Base-by-base conservation (phyloP, 1,139 yeast species). In the Sugiyamaella japonica region DNA sequence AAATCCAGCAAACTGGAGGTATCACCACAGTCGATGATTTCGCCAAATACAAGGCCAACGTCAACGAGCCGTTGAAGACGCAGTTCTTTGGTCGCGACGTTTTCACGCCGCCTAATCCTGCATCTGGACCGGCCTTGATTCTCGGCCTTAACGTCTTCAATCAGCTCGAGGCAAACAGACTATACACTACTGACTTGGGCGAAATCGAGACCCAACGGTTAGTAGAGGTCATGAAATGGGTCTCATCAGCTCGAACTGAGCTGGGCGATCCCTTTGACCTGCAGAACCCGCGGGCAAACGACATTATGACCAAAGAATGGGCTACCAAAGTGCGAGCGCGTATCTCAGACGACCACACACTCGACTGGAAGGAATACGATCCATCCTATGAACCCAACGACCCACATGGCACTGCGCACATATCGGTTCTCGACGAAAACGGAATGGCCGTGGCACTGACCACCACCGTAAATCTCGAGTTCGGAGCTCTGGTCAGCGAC, bases 161-260 rank as follows among this genome's bases (percentile, higher is more conserved):
- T 28, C 45, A 34, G 20, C 63, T 82, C 66, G 45, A 43, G n/a
- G 47, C 51, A 9, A 61, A 64, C 5, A 64, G 67, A 13, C 77
- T 76, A 7, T 72, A 73, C 4, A 56, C 52, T 29, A 43, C 45
- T 5, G 84, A 82, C 56, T 75, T 77, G 62, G 66, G 66, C 4
- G 74, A 75, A 0, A 64, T 78, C 5, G 76, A 80, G n/a, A 75
- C 83, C 1, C 97, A 89, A 64, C 77, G 88, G 54, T 68, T 89
- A 12, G 74, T 90, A 12, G 99, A 93, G 70, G 74, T 88, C 6
- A 89, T 91, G 95, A 91, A 91, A 70, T 93, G 97, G 96, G 80
- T 89, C 79, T 89, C 91, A 0, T 80, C 95, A 8, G 91, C 86
- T 0, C 77, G 98, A 56, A 83, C 93, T 15, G 79, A 88, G 63